Conservation (phyloP, 768 basidiomycete species). For the Auricularia sp. region DNA sequence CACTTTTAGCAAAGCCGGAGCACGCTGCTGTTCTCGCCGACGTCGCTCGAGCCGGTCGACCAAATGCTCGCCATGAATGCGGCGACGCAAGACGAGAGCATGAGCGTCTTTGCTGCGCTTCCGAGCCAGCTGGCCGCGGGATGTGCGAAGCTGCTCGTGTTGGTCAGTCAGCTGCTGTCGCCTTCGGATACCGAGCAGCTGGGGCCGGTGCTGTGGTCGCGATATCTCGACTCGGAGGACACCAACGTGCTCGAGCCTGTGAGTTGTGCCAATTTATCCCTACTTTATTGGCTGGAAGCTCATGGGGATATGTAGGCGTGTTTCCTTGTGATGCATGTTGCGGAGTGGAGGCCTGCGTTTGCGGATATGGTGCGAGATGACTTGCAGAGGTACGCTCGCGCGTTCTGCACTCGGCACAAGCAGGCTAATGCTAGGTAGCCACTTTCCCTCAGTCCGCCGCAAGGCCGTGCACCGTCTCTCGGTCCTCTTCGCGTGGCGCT, state of each 20-base stretch:
- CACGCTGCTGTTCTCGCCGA: not conserved
- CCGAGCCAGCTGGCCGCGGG: slow-evolving; percentile 35
- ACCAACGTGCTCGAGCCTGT: slow-evolving; percentile 40
- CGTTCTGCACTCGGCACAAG: too few relatives aligned
- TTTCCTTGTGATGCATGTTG: slow-evolving; percentile 64
- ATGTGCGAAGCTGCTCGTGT: slow-evolving; percentile 49
- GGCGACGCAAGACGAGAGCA: slow-evolving; percentile 23
- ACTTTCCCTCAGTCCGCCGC: slow-evolving; percentile 36
- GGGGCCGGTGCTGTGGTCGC: slow-evolving; percentile 47
- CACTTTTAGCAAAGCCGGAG: not conserved
- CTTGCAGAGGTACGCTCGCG: slow-evolving; percentile 36
- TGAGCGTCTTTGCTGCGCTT: slow-evolving; percentile 27
- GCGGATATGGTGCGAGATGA: slow-evolving; percentile 42
- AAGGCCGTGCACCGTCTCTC: slow-evolving; percentile 46
- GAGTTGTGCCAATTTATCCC: slow-evolving; percentile 28
- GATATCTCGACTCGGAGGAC: slow-evolving; percentile 32
- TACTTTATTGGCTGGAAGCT: slow-evolving; percentile 4
- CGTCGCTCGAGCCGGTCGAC: not conserved
- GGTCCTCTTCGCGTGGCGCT: slow-evolving; percentile 54
- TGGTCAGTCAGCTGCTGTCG: slow-evolving; percentile 44
- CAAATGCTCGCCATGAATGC: not conserved
- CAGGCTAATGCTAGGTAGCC: slow-evolving; percentile 24
- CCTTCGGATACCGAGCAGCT: slow-evolving; percentile 41
- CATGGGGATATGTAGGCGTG: slow-evolving; percentile 26
- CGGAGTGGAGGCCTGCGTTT: slow-evolving; percentile 45